These are phyloP conservation scores for Penicillium polonicum DNA, from an alignment of 2,329 filamentous ascomycete genomes.

Conservation along the genomic window DNA sequence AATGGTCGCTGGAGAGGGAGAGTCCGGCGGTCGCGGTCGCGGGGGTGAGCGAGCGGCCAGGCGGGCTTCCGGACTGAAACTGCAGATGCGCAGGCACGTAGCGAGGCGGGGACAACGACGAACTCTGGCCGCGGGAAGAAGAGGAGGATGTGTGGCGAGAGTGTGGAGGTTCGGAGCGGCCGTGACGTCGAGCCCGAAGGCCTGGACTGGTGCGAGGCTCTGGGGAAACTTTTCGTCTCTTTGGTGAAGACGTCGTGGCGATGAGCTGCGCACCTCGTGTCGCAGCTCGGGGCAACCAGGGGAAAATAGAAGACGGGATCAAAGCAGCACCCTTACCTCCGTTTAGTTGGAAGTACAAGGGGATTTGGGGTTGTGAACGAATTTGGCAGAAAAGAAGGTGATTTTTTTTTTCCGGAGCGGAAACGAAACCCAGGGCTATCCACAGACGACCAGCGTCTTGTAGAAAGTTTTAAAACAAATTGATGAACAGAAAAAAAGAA, in stretches of 20 bases:
- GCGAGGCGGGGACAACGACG: slow-evolving; percentile 40
- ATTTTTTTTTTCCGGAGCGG: slow-evolving; percentile 22
- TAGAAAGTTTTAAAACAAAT: background rate
- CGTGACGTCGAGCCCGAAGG: slow-evolving; percentile 38
- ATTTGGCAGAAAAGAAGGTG: slow-evolving; percentile 24
- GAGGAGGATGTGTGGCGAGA: slow-evolving; percentile 27
- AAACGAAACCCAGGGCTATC: slow-evolving; percentile 15
- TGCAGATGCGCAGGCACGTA: slow-evolving; percentile 59
- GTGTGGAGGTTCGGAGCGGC: slow-evolving; percentile 27
- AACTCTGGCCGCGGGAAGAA: slow-evolving; percentile 27
- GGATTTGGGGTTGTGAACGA: slow-evolving; percentile 7
- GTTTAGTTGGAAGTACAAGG: slow-evolving; percentile 7
- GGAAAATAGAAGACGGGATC: slow-evolving; percentile 3
- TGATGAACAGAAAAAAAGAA: background rate
- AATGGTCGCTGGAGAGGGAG: slow-evolving; percentile 48
- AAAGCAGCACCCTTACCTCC: slow-evolving; percentile 8
- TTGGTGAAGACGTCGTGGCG: slow-evolving; percentile 52
- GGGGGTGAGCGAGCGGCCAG: slow-evolving; percentile 41
- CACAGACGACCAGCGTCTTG: background rate
- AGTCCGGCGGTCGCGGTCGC: slow-evolving; percentile 55
- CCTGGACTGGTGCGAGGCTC: slow-evolving; percentile 44
- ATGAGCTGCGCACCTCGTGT: slow-evolving; percentile 46
- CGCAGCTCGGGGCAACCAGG: slow-evolving; percentile 42
- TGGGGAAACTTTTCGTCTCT: slow-evolving; percentile 49
- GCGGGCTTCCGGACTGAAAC: slow-evolving; percentile 43